Base-by-base conservation (phyloP, 2,329 filamentous ascomycete species). In the Trichoderma brevicompactum region DNA sequence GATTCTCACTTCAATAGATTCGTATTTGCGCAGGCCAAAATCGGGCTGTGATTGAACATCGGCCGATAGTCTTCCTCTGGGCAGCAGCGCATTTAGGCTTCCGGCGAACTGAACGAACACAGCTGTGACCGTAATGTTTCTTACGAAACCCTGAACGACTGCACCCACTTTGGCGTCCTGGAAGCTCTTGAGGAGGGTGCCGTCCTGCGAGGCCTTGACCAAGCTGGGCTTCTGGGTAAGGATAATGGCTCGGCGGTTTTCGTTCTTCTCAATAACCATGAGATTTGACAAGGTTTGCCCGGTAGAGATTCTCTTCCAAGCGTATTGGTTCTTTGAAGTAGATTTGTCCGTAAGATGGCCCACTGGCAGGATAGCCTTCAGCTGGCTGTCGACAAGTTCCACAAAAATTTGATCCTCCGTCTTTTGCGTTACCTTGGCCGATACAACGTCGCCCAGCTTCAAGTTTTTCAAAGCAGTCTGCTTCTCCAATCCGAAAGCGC, bases 81-180 rank as follows among this genome's bases (percentile, higher is more conserved):
- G 92, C 36, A 97, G 80, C 48, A 97, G 80, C 13, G 92, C 94
- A 52, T 88, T 90, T 17, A 96, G 79, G 40, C 86, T 87, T 70
- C 89, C 90, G 46, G 89, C 87, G 75, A 97, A 97, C 73, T 96
- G 90, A n/a, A 97, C 86, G 72, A 97, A 98, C 10, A 94, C 83
- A 49, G 91, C 92, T 8, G 90, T 91, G 2, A 86, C 80, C 0
- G 92, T 94, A 60, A 97, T 90, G 72, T 95, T 96, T 66, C 89
- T 89, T 32, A 99, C 87, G 71, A 94, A 97, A 6, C 94, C 94
- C 66, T 87, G 85, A 7, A 92, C 85, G 28, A 87, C 79, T 40
- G 86, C 83, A 36, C 91, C 91, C 68, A 90, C 84, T 68, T 87
- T 85, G 19, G 92, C 84, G 69, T 94, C 87, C 23, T 90, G 88